Evolutionary conservation across 176 grass and related monocot species (phyloP), one percentile per base, ranked within the genome.

Genomic region (Rhynchospora tenuis): DNA sequence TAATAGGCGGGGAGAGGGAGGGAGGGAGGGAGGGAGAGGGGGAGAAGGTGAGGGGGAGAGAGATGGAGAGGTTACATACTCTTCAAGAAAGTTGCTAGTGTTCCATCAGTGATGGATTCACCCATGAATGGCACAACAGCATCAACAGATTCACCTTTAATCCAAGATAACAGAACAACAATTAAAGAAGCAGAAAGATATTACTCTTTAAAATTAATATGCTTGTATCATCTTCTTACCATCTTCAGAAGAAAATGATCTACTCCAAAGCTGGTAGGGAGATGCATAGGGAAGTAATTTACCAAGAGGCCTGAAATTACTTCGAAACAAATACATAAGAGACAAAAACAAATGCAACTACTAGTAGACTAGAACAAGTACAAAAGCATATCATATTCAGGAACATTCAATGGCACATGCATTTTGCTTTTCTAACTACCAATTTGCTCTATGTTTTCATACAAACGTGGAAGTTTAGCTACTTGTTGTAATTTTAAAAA

Each of bases 61-160:
- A 12, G 7, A 23, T 20, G n/a, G 24, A 59, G n/a, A 64, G 63
- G 27, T 7, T 50, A 23, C 87, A 84, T 91, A 99, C 96, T 99
- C 83, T 93, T 95, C 63, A 99, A 86, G 80, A 95, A 99, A 80
- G 79, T 95, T 16, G 91, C 96, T 74, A 99, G 85, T 57, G 96
- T 99, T 91, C 96, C 96, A 85, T 99, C 96, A 69, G 96, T 93
- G 85, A 99, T 94, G 86, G 96, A 99, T 93, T 99, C 96, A 85
- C 96, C 96, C 96, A 99, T 99, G 83, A 88, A 99, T 50, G 96
- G 96, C 19, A 99, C 96, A 78, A 95, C 96, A 85, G 91, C 96
- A 38, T 99, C 93, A 31, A 93, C 67, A 31, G 81, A 69, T 50
- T 95, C 91, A 88, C 88, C 96, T 99, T 81, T 43, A 47, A 56